These are phyloP conservation scores for Linum tenue DNA, from an alignment of 345 rosid genomes.

Conservation along the genomic window DNA sequence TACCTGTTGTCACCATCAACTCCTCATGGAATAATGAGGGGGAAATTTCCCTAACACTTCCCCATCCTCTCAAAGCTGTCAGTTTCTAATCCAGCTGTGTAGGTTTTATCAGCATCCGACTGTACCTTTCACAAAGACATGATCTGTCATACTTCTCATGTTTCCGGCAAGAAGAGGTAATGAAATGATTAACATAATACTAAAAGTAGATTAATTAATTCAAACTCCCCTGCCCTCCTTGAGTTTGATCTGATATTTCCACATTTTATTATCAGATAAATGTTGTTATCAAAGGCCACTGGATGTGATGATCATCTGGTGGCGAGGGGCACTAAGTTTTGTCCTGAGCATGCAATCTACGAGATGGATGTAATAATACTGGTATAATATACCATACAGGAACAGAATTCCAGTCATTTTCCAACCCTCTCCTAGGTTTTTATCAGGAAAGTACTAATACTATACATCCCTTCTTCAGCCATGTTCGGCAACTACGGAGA, in stretches of 20 bases:
- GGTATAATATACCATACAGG: neutral
- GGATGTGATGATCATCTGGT: no score
- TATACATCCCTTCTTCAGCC: no score
- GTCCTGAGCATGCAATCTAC: neutral
- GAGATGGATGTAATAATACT: neutral
- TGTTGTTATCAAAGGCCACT: neutral
- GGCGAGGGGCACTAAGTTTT: neutral
- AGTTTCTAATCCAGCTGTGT: neutral
- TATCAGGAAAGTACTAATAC: no score
- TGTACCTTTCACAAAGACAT: neutral
- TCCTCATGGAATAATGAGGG: neutral
- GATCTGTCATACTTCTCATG: neutral
- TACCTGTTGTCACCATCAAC: neutral
- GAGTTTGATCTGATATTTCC: neutral
- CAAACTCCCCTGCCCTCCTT: neutral
- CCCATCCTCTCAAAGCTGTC: neutral
- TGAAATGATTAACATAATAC: no score
- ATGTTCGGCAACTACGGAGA: neutral
- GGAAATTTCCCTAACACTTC: neutral
- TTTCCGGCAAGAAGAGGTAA: neutral
- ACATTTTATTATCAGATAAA: neutral
- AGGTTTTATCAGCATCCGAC: neutral
- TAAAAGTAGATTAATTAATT: neutral
- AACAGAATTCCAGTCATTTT: neutral
- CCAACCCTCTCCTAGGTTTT: neutral